Conservation (phyloP, 2,329 filamentous ascomycete genomes). For the Fusarium dimerum region DNA sequence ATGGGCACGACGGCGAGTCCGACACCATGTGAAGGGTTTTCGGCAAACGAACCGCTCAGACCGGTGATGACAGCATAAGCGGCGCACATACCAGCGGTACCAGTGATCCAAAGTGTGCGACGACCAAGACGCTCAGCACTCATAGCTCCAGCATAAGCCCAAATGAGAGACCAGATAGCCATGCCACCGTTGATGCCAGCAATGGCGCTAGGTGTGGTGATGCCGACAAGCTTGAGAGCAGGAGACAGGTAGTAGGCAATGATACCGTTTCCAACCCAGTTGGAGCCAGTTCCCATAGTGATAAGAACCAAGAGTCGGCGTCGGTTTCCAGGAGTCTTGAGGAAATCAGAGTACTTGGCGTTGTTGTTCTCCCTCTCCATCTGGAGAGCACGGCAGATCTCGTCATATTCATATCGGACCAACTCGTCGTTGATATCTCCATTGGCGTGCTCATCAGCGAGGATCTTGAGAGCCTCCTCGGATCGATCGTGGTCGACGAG, state of each 20-base stretch:
- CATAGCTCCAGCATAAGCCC: conserved; percentile 14
- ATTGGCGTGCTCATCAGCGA: conserved; percentile 61
- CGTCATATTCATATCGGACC: conserved; percentile 63
- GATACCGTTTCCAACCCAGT: conserved; percentile 65
- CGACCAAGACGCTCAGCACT: conserved; percentile 19
- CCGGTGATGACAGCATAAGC: conserved; percentile 13
- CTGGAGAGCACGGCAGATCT: conserved; percentile 62
- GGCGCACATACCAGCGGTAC: conserved; percentile 25
- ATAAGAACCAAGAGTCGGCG: conserved; percentile 60
- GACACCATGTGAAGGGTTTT: conserved; percentile 8
- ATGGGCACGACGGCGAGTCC: conserved; percentile 16
- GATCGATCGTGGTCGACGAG: conserved; percentile 35
- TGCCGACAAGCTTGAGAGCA: conserved; percentile 38
- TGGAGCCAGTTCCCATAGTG: conserved; percentile 64
- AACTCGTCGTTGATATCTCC: conserved; percentile 57
- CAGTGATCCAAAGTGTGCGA: conserved; percentile 3
- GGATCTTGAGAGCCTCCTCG: conserved; percentile 50
- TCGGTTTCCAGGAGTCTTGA: conserved; percentile 63
- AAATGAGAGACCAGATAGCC: conserved; percentile 18
- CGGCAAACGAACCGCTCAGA: conserved; percentile 3
- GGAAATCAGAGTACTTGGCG: conserved; percentile 58
- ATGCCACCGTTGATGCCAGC: conserved; percentile 21
- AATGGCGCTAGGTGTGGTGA: conserved; percentile 6
- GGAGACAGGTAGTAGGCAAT: conserved; percentile 64
- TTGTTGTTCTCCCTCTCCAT: conserved; percentile 53